These are phyloP conservation scores for Citrus hindsii DNA, from an alignment of 345 rosid genomes.

Conservation along the genomic window DNA sequence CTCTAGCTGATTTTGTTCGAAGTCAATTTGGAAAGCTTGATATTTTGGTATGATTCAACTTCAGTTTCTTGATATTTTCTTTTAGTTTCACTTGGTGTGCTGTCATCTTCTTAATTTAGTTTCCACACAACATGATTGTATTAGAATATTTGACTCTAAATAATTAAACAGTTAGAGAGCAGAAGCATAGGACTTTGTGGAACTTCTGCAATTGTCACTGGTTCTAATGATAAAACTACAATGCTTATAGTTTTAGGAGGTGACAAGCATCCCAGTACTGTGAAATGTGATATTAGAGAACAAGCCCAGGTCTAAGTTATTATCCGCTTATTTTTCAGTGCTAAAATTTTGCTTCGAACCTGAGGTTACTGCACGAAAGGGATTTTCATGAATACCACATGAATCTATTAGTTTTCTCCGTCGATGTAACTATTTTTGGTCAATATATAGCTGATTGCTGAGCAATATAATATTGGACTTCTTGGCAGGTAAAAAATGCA, in stretches of 20 bases:
- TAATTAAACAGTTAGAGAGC: too few species aligned
- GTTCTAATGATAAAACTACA: background rate
- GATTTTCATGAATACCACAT: background rate
- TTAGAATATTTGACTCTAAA: too few species aligned
- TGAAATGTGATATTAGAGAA: background rate
- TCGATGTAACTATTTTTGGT: background rate
- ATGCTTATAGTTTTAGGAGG: background rate
- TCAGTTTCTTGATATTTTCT: background rate
- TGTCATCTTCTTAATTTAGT: too few species aligned
- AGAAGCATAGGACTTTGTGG: too few species aligned
- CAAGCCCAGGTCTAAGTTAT: background rate
- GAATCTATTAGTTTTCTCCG: too few species aligned
- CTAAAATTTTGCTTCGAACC: background rate
- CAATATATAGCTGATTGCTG: background rate
- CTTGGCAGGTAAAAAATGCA: constrained; percentile 48
- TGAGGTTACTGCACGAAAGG: background rate
- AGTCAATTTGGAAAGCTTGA: constrained; percentile 3
- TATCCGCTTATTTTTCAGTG: background rate
- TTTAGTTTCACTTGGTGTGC: too few species aligned
- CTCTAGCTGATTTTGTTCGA: constrained; percentile 32
- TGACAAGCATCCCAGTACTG: background rate
- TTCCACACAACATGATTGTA: too few species aligned
- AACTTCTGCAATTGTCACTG: background rate
- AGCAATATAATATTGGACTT: background rate
- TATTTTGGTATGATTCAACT: constrained; percentile 3